phyloP scores from a whole-genome alignment of 1,139 yeast species.

The Sugiyamaella xylanicola region DNA sequence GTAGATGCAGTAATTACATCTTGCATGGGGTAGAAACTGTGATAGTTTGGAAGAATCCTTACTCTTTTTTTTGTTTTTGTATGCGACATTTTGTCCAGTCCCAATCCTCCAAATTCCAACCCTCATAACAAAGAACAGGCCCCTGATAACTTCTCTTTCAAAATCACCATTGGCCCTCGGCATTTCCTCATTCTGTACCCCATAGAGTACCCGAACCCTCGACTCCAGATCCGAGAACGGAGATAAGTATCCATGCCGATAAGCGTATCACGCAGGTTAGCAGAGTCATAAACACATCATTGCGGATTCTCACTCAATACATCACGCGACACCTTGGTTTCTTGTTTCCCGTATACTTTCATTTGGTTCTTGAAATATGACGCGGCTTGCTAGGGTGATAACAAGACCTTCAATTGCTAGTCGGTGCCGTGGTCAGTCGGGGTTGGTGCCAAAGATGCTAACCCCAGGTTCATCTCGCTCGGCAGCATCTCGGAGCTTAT shows the following conservation, averaged over 20 bases:
- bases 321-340: background rate
- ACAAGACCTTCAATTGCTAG: background rate
- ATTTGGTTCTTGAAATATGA: conserved; percentile 2
- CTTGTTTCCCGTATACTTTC: no score
- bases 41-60: no score
- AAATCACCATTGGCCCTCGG: background rate
- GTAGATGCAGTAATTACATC: no score
- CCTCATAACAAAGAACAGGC: no score
- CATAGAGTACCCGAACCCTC: background rate
- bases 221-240: background rate
- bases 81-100: no score
- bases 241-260: background rate
- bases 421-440: no score
- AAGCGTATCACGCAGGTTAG: background rate
- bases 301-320: no score
- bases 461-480: conserved; percentile 4
- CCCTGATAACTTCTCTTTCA: no score
- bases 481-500: background rate
- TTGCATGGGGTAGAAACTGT: no score
- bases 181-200: background rate
- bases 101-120: no score
- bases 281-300: background rate
- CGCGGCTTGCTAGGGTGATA: conserved; percentile 3
- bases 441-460: no score
- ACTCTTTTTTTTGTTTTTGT: no score